phyloP scores from a whole-genome alignment of 2,329 filamentous ascomycete genomes.

The Parastagonospora nodorum region DNA sequence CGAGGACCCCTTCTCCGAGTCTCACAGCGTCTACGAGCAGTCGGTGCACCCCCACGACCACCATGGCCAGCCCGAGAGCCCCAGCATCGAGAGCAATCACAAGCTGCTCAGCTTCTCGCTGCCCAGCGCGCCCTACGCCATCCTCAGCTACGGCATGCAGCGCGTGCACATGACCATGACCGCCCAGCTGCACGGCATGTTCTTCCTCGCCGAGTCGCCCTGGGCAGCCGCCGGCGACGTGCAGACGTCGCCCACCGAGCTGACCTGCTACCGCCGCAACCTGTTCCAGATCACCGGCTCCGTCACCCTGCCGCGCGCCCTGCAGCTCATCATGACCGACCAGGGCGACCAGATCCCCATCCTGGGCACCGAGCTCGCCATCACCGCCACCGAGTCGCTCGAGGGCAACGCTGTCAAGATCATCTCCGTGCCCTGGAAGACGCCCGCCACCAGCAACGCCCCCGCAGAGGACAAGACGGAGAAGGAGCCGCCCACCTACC shows the following conservation, averaged over 20 bases:
- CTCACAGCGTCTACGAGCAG: slow-evolving; percentile 55
- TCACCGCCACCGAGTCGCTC: slow-evolving; percentile 92
- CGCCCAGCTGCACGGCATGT: slow-evolving; percentile 85
- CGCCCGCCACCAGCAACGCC: slow-evolving; percentile 78
- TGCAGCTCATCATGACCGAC: slow-evolving; percentile 81
- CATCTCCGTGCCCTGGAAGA: slow-evolving; percentile 98
- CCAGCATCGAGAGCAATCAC: slow-evolving; percentile 68
- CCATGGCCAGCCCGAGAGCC: slow-evolving; percentile 53
- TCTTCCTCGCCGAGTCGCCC: slow-evolving; percentile 82
- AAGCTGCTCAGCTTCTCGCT: slow-evolving; percentile 58
- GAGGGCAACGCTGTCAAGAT: slow-evolving; percentile 91
- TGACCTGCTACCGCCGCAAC: slow-evolving; percentile 95
- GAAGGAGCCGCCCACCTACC: slow-evolving; percentile 84
- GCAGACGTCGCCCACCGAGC: slow-evolving; percentile 68
- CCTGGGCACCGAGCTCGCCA: slow-evolving; percentile 79
- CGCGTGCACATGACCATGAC: slow-evolving; percentile 69
- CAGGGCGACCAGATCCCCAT: slow-evolving; percentile 84
- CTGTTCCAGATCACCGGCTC: slow-evolving; percentile 95
- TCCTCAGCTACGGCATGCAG: slow-evolving; percentile 67
- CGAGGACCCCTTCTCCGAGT: slow-evolving; percentile 58
- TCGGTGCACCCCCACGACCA: slow-evolving; percentile 53
- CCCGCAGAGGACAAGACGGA: slow-evolving; percentile 71
- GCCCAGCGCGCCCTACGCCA: slow-evolving; percentile 58
- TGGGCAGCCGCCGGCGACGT: slow-evolving; percentile 63
- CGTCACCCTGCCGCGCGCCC: slow-evolving; percentile 76